Evolutionary conservation across 176 grass and related monocot species (phyloP), one percentile per base, ranked within the genome.

Genomic region (Secale cereale): DNA sequence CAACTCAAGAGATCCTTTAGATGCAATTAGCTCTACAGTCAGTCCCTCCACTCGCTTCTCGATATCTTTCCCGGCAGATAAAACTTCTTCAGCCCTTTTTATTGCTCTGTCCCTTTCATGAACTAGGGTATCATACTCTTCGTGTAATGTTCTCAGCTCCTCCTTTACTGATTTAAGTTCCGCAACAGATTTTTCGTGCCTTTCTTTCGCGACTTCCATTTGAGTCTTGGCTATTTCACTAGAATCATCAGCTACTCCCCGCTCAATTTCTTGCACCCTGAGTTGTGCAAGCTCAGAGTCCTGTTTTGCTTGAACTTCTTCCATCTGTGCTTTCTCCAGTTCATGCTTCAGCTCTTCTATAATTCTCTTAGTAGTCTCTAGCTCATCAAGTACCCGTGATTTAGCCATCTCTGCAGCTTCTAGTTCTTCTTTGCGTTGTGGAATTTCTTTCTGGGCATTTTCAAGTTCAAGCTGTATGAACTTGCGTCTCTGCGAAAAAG

Each of bases 271-370:
- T 79, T 92, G 79, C 6, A 83, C 87, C 81, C 95, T 90, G 66
- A 93, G 77, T 76, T 90, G 91, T 54, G 93, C 93, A 60, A 98
- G 85, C 78, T 95, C 93, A 6, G 86, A 93, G 76, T 98, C 96
- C 54, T 98, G 93, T 83, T 88, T 91, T 82, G 93, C 91, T 76
- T 94, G 93, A 84, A 84, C 88, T 73, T 98, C 96, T 86, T 94
- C 96, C 87, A 85, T 87, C 78, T 91, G 96, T 72, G 81, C 86
- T 78, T 87, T 98, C 80, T 98, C 96, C 76, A 98, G 78, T 86
- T 86, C 82, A 86, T 92, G 87, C 79, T 98, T 95, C 59, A 98
- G 78, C 59, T 94, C 93, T 88, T 95, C 96, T 81, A 98, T 80
- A 45, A 87, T 80, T 41, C 80, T 91, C 74, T 89, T 95, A 32